Evolutionary conservation across 2,329 filamentous ascomycete genomes (phyloP).

Genomic region (Aspergillus tanneri): DNA sequence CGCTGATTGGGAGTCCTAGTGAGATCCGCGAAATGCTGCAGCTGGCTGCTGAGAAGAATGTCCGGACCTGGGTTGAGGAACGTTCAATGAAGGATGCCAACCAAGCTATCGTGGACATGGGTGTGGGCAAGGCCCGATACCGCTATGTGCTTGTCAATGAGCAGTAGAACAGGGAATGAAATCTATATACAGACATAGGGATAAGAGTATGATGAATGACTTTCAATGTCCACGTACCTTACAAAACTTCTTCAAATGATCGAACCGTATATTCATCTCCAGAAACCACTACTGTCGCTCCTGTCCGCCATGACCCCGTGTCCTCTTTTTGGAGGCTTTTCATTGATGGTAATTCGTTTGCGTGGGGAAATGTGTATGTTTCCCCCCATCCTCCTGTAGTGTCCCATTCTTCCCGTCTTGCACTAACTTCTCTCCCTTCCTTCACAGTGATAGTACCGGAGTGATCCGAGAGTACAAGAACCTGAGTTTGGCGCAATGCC

Average conservation of each 20-base stretch:
- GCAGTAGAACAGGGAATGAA: conserved; percentile 16
- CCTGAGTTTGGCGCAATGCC: conserved; percentile 29
- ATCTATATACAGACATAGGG: conserved; percentile 10
- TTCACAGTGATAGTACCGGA: conserved; percentile 18
- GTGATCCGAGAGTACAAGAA: conserved; percentile 10
- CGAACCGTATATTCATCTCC: conserved; percentile 26
- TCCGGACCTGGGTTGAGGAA: conserved; percentile 44
- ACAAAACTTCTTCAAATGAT: conserved; percentile 26
- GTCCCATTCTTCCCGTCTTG: conserved; percentile 24
- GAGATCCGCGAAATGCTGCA: conserved; percentile 47
- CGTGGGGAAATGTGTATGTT: conserved; percentile 8
- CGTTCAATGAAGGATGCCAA: conserved; percentile 45
- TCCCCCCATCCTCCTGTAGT: conserved; percentile 10
- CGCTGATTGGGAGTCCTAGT: conserved; percentile 39
- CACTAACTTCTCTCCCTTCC: conserved; percentile 28
- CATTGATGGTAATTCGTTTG: conserved; percentile 23
- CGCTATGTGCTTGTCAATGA: conserved; percentile 46
- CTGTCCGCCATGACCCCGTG: conserved; percentile 16
- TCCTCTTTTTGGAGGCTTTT: conserved; percentile 14
- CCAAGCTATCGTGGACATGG: conserved; percentile 44
- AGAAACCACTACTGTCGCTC: conserved; percentile 20
- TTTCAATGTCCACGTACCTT: conserved; percentile 1
- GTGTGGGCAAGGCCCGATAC: conserved; percentile 44
- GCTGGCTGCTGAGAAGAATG: conserved; percentile 39
- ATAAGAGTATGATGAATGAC: conserved; percentile 10